Evolutionary conservation across 352 stramenopile species (phyloP), one percentile per base, ranked within the genome.

Genomic region (Phytophthora colocasiae): DNA sequence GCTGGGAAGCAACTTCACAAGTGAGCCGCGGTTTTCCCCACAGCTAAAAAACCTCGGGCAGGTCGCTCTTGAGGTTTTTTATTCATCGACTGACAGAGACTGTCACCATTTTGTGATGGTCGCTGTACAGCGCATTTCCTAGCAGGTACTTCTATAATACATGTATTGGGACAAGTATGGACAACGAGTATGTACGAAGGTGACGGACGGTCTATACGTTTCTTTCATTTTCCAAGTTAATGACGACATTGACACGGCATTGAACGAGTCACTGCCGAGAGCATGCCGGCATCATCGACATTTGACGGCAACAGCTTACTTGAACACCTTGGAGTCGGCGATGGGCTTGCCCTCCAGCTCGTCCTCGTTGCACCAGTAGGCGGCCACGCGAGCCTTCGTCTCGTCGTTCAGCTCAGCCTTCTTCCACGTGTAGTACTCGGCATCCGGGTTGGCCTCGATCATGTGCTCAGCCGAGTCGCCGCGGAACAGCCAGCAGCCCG

Each of bases 281-380:
- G 32, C 48, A 32, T 32, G 27, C 46, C 36, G 36, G 52, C 36
- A 41, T 54, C 46, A 53, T 48, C 31, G 34, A 57, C 58, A 56
- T 57, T 60, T 56, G 40, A 52, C 52, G 27, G 14, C 55, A n/a
- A 41, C 26, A 19, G 48, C 31, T 92, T 97, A 98, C 83, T 98
- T 98, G 85, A 98, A 98, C 32, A 98, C 86, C 81, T 98, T 97
- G 51, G 77, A 93, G 82, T 98, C 94, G 40, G 93, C 79, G 60
- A 97, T 94, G 44, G 83, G 83, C 75, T 87, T 86, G 55, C 93
- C 93, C 71, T 97, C 92, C 26, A 98, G 71, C 29, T 92, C 85
- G 44, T 93, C 85, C 58, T 97, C 90, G 36, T 77, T 83, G 77
- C 83, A 96, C 93, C 91, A 98, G 76, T 97, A 94, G 17, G 94